Base-by-base conservation (phyloP, 306 rosid genomes). In the Gynostemma pentaphyllum region DNA sequence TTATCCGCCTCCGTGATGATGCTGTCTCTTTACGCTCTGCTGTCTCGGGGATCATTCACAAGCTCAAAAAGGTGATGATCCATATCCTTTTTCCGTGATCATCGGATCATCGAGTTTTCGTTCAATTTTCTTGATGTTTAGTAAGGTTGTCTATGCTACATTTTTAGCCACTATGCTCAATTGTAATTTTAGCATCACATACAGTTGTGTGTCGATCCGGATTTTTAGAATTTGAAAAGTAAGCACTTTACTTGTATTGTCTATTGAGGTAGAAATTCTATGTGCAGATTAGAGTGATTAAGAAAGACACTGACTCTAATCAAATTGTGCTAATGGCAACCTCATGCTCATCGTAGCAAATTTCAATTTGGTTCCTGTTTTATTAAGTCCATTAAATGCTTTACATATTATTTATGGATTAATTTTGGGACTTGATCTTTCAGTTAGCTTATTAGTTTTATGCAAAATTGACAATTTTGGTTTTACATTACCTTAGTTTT, bases 1-100 rank as follows among this genome's bases (percentile, higher is more conserved):
- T 88, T 64, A 70, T 89, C 61, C 95, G 97, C 62, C 82, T 94
- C 68, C 87, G 99, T 7, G 99, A 94, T 36, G 99, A 94, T 9
- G 94, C 95, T 64, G 82, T 89, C 39, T 84, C 95, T 1, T 90
- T 94, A 50, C 97, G 99, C 29, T 82, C 91, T 22, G 84, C 90
- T 41, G 87, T 85, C 28, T 82, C 94, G 26, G 84, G 85, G 53
- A 94, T 94, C 76, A 97, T 94, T 59, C 94, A 75, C 62, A 88
- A 82, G 80, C 94, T 94, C 74, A 88, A 87, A 80, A 88, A 88
- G 97, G 99, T 88, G 63, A 29, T 2, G 26, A 40, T 34, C 12
- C 1, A n/a, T 22, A 18, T 34, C 2, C n/a, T n/a, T n/a, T n/a
- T n/a, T n/a, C n/a, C n/a, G n/a, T n/a, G n/a, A n/a, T n/a, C n/a